Conservation (phyloP, 305 asterid species). For the Fraxinus platypoda region DNA sequence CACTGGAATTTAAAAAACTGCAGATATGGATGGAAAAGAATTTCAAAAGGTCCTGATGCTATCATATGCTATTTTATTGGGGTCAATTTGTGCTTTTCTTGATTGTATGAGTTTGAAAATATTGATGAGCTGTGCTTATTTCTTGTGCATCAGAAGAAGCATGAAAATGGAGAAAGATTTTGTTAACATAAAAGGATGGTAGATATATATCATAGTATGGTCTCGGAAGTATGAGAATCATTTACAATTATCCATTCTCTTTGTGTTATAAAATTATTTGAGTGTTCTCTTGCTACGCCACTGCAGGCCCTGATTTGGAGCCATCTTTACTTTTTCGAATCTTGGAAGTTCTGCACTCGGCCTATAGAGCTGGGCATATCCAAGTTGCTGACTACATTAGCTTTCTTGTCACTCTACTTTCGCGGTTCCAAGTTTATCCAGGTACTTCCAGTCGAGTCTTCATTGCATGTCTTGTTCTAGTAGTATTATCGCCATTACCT, state of each 20-base stretch:
- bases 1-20: neutral
- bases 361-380: constrained; percentile 75
- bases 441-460: constrained; percentile 43
- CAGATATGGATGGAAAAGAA: neutral
- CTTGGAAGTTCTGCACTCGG: constrained; percentile 71
- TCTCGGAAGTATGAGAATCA: neutral
- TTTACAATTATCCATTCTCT: neutral
- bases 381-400: constrained; percentile 70
- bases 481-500: neutral
- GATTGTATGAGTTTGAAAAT: neutral
- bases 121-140: neutral
- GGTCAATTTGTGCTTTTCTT: neutral
- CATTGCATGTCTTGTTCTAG: constrained; percentile 13
- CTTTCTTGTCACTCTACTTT: constrained; percentile 73
- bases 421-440: constrained; percentile 65
- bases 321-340: constrained; percentile 52
- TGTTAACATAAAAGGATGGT: neutral
- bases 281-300: constrained; percentile 12
- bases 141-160: constrained; percentile 1
- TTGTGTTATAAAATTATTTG: neutral
- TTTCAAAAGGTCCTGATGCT: neutral
- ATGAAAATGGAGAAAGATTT: neutral
- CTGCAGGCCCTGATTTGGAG: constrained; percentile 63
- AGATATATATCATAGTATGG: neutral
- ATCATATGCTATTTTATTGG: neutral